Evolutionary conservation across 2,329 filamentous ascomycete genomes (phyloP).

Genomic region (Xylaria sp.): DNA sequence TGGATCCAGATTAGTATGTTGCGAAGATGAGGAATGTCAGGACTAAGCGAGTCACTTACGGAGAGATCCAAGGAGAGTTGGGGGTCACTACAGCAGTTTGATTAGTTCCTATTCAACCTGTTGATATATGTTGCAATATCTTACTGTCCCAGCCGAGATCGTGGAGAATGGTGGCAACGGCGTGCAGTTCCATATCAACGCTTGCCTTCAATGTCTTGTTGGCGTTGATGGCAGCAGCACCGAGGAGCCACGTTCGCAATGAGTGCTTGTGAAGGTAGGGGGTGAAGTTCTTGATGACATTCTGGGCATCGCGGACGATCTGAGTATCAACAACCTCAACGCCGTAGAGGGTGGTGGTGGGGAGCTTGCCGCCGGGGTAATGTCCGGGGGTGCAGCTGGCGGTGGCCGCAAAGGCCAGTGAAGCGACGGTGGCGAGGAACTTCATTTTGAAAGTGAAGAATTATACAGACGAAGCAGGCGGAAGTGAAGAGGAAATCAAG

Average conservation of each 20-base stretch:
- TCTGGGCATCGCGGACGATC: constrained; percentile 34
- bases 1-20: not conserved
- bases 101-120: constrained; percentile 14
- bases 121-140: not conserved
- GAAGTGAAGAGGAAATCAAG: not conserved
- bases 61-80: constrained; percentile 29
- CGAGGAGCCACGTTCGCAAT: constrained; percentile 31
- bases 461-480: constrained; percentile 18
- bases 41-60: constrained; percentile 14
- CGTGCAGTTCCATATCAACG: constrained; percentile 33
- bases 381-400: constrained; percentile 16
- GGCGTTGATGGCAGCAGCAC: constrained; percentile 34
- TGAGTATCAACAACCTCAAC: constrained; percentile 36
- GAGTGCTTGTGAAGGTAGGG: constrained; percentile 34
- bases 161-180: constrained; percentile 33
- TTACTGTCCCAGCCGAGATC: constrained; percentile 38
- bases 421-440: constrained; percentile 18
- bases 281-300: constrained; percentile 30
- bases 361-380: not conserved
- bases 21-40: no score
- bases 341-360: constrained; percentile 28
- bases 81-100: constrained; percentile 29
- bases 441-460: constrained; percentile 29
- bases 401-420: constrained; percentile 19
- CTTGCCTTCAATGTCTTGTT: constrained; percentile 29